A percentile compares a stretch with the other conserved stretches of the same genome.
These are phyloP conservation scores for Coprinopsis strossmayeri DNA, from an alignment of 768 basidiomycete genomes.

Conservation along the genomic window DNA sequence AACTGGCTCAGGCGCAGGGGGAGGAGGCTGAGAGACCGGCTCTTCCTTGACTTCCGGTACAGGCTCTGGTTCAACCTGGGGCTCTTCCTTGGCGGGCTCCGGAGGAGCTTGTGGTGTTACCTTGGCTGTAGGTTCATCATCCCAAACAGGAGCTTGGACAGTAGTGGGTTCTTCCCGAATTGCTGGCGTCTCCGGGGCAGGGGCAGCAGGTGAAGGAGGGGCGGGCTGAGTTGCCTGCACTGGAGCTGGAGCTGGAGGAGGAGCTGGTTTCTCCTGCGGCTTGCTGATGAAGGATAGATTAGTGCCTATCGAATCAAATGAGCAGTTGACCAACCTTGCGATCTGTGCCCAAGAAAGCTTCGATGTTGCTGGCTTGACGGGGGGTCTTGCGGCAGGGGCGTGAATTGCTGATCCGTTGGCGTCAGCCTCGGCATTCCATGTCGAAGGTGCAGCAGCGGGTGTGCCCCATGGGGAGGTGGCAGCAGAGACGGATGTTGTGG, in stretches of 20 bases:
- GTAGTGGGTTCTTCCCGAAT: conserved; percentile 76
- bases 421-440: conserved; percentile 28
- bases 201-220: conserved; percentile 18
- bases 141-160: conserved; percentile 60
- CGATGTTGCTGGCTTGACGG: conserved; percentile 55
- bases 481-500: conserved; percentile 22
- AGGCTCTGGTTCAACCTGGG: conserved; percentile 17
- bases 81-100: conserved; percentile 17
- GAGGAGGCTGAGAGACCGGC: conserved; percentile 17
- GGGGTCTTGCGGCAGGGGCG: conserved; percentile 24
- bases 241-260: conserved; percentile 30
- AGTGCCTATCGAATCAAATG: too few species aligned
- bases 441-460: conserved; percentile 21
- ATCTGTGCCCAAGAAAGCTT: conserved; percentile 86
- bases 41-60: conserved; percentile 20
- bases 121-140: conserved; percentile 52
- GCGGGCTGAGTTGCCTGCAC: conserved; percentile 10
- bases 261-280: conserved; percentile 58
- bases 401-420: conserved; percentile 26
- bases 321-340: conserved; percentile 48
- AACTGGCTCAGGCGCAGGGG: conserved; percentile 24
- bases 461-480: conserved; percentile 27
- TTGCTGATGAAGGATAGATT: conserved; percentile 25
- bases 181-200: conserved; percentile 27
- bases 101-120: conserved; percentile 18